Conservation (phyloP, 148 eudicot species). For the Hydrangea macrophylla region DNA sequence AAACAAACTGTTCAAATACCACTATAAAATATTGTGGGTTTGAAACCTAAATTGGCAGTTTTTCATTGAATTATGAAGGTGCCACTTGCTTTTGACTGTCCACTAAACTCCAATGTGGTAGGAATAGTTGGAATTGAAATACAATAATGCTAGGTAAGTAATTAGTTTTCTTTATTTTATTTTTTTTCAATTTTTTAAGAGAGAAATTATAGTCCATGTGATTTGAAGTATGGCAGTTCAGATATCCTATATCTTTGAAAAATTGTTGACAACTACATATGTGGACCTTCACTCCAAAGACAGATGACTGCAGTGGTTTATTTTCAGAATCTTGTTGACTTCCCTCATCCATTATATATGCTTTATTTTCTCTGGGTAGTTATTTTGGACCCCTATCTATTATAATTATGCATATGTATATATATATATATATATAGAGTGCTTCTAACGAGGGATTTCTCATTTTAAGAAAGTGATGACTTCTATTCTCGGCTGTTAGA, state of each 20-base stretch:
- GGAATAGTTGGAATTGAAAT: slow-evolving; percentile 12
- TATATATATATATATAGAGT: too few species aligned
- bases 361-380: slow-evolving; percentile 12
- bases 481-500: too few species aligned
- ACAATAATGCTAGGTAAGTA: slow-evolving; percentile 2
- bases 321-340: slow-evolving; percentile 27
- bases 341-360: slow-evolving; percentile 17
- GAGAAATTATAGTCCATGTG: background rate
- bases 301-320: too few species aligned
- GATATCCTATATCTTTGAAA: slow-evolving; percentile 8
- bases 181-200: too few species aligned
- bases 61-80: background rate
- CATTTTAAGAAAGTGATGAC: too few species aligned
- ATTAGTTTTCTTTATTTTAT: background rate
- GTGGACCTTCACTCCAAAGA: slow-evolving; percentile 21
- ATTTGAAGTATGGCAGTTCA: background rate
- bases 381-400: slow-evolving; percentile 9
- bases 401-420: background rate
- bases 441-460: too few species aligned
- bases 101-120: slow-evolving; percentile 21
- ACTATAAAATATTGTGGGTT: background rate
- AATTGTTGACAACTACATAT: slow-evolving; percentile 5
- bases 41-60: background rate
- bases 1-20: background rate
- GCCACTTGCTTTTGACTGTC: slow-evolving; percentile 14